Conservation (phyloP, 768 basidiomycete species). For the Hemileccinum impolitum region DNA sequence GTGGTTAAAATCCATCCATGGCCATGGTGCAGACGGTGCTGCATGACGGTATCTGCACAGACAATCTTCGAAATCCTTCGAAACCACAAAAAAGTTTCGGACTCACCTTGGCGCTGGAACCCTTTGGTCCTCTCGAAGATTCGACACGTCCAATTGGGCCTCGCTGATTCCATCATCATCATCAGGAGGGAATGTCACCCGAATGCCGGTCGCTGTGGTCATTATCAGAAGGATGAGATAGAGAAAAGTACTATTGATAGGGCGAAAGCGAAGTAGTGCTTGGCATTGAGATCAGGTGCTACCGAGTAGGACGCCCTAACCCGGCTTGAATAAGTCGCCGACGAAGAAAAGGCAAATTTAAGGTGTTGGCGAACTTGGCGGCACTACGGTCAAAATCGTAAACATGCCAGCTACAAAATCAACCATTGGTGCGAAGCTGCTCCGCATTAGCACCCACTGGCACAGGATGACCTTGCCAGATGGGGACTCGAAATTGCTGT, state of each 20-base stretch:
- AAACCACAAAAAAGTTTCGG: constrained; percentile 5
- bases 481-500: too few species aligned
- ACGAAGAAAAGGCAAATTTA: too few species aligned
- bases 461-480: too few species aligned
- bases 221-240: constrained; percentile 4
- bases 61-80: constrained; percentile 15
- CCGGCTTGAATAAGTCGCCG: constrained; percentile 1
- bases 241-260: not conserved
- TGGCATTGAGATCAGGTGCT: not conserved
- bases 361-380: too few species aligned
- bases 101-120: constrained; percentile 27
- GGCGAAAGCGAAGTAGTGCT: not conserved
- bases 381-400: too few species aligned
- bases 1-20: constrained; percentile 36
- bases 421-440: too few species aligned
- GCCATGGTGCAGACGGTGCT: constrained; percentile 40
- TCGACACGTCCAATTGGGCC: constrained; percentile 12
- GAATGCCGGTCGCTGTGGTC: constrained; percentile 6
- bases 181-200: constrained; percentile 4
- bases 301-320: not conserved
- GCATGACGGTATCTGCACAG: constrained; percentile 33
- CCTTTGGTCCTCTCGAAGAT: constrained; percentile 5
- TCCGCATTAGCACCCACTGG: too few species aligned
- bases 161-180: not conserved
- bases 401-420: too few species aligned